Evolutionary conservation across 139 green algal species (phyloP).

Genomic region (Micractinium sp.): DNA sequence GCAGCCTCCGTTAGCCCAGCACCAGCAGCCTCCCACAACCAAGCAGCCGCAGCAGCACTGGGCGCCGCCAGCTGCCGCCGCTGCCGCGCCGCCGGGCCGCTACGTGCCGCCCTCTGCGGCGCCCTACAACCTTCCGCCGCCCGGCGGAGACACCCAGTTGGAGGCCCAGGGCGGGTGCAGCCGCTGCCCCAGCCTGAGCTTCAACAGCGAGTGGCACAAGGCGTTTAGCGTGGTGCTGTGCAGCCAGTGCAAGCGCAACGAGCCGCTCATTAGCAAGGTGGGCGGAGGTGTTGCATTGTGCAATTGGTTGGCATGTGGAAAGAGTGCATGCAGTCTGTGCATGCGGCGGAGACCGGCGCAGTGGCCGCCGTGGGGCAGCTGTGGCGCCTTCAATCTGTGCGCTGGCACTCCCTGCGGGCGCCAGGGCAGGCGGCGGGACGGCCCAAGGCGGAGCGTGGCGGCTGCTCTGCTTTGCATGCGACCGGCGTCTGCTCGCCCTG

Average conservation of each 20-base stretch:
- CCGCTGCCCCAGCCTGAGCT: constrained; percentile 56
- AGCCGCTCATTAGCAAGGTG: constrained; percentile 68
- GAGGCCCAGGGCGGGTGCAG: constrained; percentile 39
- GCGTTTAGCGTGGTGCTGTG: constrained; percentile 64
- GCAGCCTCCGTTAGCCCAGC: background rate
- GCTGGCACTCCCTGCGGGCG: no score
- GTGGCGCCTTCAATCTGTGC: no score
- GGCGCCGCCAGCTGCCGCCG: background rate
- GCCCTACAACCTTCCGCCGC: background rate
- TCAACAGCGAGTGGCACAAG: constrained; percentile 48
- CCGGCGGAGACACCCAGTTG: background rate
- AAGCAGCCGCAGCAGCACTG: background rate
- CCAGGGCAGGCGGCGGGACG: no score
- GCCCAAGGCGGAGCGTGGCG: no score
- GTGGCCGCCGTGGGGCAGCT: no score
- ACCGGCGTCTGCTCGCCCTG: background rate
- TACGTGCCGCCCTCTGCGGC: background rate
- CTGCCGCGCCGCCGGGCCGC: background rate
- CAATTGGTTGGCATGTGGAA: background rate
- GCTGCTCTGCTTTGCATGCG: no score
- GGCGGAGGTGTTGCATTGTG: background rate
- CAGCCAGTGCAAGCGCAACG: constrained; percentile 52
- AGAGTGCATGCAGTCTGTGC: background rate
- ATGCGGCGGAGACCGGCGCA: background rate
- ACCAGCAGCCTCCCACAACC: background rate